phyloP scores from a whole-genome alignment of 108 stramenopile genomes.

The Fragilaria radians region DNA sequence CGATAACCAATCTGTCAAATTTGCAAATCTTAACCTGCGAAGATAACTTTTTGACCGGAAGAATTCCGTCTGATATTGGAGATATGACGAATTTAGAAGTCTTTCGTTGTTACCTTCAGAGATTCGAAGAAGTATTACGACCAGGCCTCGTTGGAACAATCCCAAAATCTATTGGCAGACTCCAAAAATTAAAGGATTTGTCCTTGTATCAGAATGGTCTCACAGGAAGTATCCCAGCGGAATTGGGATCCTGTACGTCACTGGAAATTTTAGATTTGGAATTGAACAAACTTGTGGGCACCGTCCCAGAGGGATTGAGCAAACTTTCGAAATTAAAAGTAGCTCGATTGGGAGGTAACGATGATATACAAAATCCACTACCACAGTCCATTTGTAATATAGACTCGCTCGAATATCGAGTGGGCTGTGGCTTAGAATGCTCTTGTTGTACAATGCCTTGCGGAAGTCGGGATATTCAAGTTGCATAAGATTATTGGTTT shows the following conservation, averaged over 20 bases:
- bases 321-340: constrained; percentile 28
- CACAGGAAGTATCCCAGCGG: constrained; percentile 26
- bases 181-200: constrained; percentile 32
- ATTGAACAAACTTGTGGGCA: constrained; percentile 33
- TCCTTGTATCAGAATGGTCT: constrained; percentile 26
- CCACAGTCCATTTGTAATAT: neutral
- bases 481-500: too few species aligned
- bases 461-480: neutral
- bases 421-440: neutral
- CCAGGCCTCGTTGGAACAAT: constrained; percentile 4
- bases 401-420: neutral
- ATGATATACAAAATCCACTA: neutral
- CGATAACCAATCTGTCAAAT: constrained; percentile 23
- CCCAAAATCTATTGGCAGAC: constrained; percentile 28
- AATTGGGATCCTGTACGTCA: constrained; percentile 11
- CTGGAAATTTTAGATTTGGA: constrained; percentile 26
- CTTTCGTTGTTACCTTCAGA: neutral
- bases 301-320: constrained; percentile 26
- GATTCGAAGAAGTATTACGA: neutral
- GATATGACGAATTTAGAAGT: neutral
- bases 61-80: constrained; percentile 16
- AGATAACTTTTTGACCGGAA: constrained; percentile 23
- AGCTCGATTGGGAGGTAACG: neutral
- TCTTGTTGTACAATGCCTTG: neutral
- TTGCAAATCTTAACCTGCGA: constrained; percentile 23